Base-by-base conservation (phyloP, 169 alveolate species). In the Cryptosporidium bovis region DNA sequence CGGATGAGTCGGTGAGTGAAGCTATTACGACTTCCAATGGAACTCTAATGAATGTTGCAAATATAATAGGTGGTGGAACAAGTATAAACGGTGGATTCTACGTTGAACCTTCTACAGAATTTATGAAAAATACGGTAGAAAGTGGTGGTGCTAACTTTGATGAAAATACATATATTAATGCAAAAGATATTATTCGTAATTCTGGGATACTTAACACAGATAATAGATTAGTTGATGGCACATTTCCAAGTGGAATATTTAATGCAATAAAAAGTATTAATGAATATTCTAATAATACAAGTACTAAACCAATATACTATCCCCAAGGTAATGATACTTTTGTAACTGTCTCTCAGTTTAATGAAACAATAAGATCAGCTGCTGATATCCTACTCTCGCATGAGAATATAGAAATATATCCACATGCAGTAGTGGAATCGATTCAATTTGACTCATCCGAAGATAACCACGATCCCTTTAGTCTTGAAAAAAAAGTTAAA, bases 11-110 rank as follows among this genome's bases (percentile, higher is more conserved):
- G 12, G 66, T 77, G 24, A 77, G 87, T 60, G 87, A 77, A 56
- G 87, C 87, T 12, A 77, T 77, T 44, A 77, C 87, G 2, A 77
- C 87, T 24, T 77, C 87, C 1, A 77, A 77, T 40, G 87, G 87
- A 33, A 77, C 87, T 5, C 51, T 77, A 29, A 60, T 77, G 71
- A 77, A 77, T 62, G 87, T 77, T 18, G 87, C 87, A 46, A 77
- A 77, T 40, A 27, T 77, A 58, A 46, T 77, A 58, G 87, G 87
- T 24, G 87, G 87, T 77, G 87, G 87, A 13, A 56, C 87, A 5
- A 77, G 87, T 40, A 77, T 77, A n/a, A 77, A 77, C 56, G 87
- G 87, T 46, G 87, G 87, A 60, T 77, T 77, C 1, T 77, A 77
- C 40, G 77, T 77, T 8, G 77, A 77, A 77, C 87, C 87, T 34